A percentile compares a stretch with the other conserved stretches of the same genome.
These are phyloP conservation scores for Calonectria pauciramosa DNA, from an alignment of 2,329 filamentous ascomycete species.

Conservation along the genomic window DNA sequence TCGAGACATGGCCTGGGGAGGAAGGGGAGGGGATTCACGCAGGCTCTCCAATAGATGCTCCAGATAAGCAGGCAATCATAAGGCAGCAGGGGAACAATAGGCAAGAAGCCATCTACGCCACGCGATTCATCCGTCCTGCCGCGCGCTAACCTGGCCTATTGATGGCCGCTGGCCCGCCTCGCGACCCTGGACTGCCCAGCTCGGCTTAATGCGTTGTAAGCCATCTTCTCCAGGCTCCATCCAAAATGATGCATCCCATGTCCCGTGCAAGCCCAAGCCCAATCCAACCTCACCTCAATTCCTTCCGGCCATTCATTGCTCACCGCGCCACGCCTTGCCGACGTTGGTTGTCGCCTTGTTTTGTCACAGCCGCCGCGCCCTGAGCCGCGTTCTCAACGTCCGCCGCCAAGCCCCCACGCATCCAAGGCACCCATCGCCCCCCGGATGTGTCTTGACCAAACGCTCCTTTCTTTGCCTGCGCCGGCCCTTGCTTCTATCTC, in stretches of 20 bases:
- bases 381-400: not conserved
- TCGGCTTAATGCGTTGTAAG: slow-evolving; percentile 1
- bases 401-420: not conserved
- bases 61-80: not conserved
- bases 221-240: slow-evolving; percentile 25
- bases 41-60: not conserved
- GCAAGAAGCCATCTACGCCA: not conserved
- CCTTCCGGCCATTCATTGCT: not conserved
- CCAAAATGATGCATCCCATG: slow-evolving; percentile 17
- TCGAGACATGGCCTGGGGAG: not conserved
- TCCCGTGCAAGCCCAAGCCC: slow-evolving; percentile 2
- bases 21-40: not conserved
- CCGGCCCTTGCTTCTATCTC: not conserved
- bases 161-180: not conserved
- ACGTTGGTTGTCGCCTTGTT: not conserved
- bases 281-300: slow-evolving; percentile 15
- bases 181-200: not conserved
- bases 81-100: not conserved
- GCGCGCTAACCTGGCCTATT: slow-evolving; percentile 8
- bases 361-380: not conserved
- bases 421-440: slow-evolving; percentile 7
- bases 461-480: not conserved
- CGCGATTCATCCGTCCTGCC: slow-evolving; percentile 1
- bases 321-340: slow-evolving; percentile 11
- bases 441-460: slow-evolving; percentile 10